These are phyloP conservation scores for Penicillium sp. DNA, from an alignment of 2,329 filamentous ascomycete species.

Conservation along the genomic window DNA sequence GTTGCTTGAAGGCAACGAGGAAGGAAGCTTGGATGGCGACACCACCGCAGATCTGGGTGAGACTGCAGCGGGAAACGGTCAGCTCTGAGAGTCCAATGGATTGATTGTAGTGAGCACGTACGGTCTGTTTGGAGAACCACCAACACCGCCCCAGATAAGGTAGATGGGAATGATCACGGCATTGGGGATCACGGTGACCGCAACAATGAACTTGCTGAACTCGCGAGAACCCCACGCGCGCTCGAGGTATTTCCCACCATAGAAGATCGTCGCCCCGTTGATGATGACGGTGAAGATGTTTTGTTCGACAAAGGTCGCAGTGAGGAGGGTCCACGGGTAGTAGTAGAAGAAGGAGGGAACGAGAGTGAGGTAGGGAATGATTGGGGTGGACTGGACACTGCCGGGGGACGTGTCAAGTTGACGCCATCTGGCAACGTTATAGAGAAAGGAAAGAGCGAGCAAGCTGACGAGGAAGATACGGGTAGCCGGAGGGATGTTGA, in stretches of 20 bases:
- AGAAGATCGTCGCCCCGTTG: constrained; percentile 75
- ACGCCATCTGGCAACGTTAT: constrained; percentile 62
- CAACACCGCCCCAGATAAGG: constrained; percentile 69
- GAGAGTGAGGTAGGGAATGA: constrained; percentile 83
- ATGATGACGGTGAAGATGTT: constrained; percentile 84
- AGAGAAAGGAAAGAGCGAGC: constrained; percentile 72
- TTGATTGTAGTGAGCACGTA: constrained; percentile 22
- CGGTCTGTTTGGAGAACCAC: constrained; percentile 37
- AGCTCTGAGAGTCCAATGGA: constrained; percentile 7
- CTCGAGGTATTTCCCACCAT: constrained; percentile 93
- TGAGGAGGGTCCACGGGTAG: constrained; percentile 91
- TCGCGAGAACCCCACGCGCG: constrained; percentile 91
- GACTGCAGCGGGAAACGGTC: constrained; percentile 48
- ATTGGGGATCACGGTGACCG: constrained; percentile 79
- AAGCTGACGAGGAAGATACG: constrained; percentile 74
- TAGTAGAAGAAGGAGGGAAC: constrained; percentile 78
- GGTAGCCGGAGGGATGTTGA: constrained; percentile 91
- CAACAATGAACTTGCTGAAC: constrained; percentile 82
- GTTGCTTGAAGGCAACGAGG: constrained; percentile 95
- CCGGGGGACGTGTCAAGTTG: constrained; percentile 65
- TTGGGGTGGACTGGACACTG: constrained; percentile 48
- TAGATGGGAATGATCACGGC: constrained; percentile 70
- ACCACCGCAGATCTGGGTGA: constrained; percentile 82
- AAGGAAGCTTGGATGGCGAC: constrained; percentile 89
- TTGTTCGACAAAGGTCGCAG: constrained; percentile 84